Base-by-base conservation (phyloP, 371 early-diverging fungal species). In the Zancudomyces culisetae region DNA sequence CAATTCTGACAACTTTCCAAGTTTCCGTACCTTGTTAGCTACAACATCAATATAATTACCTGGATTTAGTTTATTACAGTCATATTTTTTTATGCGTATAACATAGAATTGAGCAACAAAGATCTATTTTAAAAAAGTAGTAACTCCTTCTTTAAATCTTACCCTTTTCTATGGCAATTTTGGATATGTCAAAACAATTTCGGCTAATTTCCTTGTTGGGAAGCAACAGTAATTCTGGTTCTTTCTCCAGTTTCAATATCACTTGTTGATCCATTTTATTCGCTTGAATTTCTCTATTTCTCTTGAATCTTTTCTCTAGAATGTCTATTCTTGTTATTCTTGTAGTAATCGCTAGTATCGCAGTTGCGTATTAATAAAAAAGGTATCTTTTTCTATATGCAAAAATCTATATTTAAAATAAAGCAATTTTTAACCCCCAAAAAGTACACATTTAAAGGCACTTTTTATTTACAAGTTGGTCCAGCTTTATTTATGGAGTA, bases 111-210 rank as follows among this genome's bases (percentile, higher is more conserved):
- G 21, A 49, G 49, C 21, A 18, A 20, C 26, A 27, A 29, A n/a
- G 27, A 49, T 21, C 12, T 24, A 4, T 49, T 29, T 21, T 4
- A 39, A 29, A 29, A 49, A 20, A 49, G 22, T 46, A 27, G 13
- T 13, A 13, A 46, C 13, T 20, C 21, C 13, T 49, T 49, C 21
- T 10, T 45, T 45, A 10, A 45, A 10, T 26, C 19, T 49, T 51
- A 51, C 43, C 52, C 23, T 19, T 22, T 41, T 52, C 53, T 12
- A 52, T 41, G 6, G 47, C 53, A 19, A 12, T 6, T 22, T 52
- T 52, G 3, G 53, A 21, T 3, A 52, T 20, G 6, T 52, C 41
- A 45, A 52, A 46, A 39, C 53, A 52, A 3, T 52, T 28, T 24
- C 41, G 12, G 12, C 41, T 24, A 40, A 43, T 43, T 24, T 46